Evolutionary conservation across 768 basidiomycete genomes (phyloP), one percentile per base, ranked within the genome.

Genomic region (Kwoniella heveanensis): DNA sequence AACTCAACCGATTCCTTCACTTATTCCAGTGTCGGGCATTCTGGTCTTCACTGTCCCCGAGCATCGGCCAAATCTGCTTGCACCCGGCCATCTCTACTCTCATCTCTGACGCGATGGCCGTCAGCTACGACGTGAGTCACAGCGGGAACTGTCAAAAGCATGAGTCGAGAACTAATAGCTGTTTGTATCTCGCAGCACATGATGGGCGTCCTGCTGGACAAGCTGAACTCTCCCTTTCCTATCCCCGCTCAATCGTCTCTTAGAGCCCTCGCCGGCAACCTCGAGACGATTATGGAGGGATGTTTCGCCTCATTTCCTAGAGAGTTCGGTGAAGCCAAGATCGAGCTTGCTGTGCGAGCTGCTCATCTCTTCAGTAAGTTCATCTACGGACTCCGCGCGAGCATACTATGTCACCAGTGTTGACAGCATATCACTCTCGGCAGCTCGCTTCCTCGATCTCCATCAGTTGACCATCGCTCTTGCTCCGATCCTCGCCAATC

Each of bases 91-190:
- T 95, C 66, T 90, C 91, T 9, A 89, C 88, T 5, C 80, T 93
- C 66, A 91, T 96, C 88, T 88, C 90, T 19, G 89, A 88, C 74
- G 92, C 90, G 2, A 90, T 93, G 81, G 91, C 91, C 19, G 87
- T 92, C 71, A 87, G 91, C 25, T 94, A 91, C 79, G 90, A 93
- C 82, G 92, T 92, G 79, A 77, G 90, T 84, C 24, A 21, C n/a
- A n/a, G n/a, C n/a, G n/a, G n/a, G n/a, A n/a, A n/a, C n/a, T n/a
- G n/a, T n/a, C n/a, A n/a, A n/a, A n/a, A n/a, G n/a, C n/a, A n/a
- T n/a, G n/a, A n/a, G n/a, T n/a, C n/a, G n/a, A n/a, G n/a, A n/a
- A n/a, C n/a, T n/a, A n/a, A n/a, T n/a, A n/a, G n/a, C n/a, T n/a
- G n/a, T n/a, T n/a, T n/a, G n/a, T n/a, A n/a, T n/a, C n/a, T n/a